These are phyloP conservation scores for Penicillium salamii DNA, from an alignment of 495 filamentous ascomycete genomes.

Conservation along the genomic window DNA sequence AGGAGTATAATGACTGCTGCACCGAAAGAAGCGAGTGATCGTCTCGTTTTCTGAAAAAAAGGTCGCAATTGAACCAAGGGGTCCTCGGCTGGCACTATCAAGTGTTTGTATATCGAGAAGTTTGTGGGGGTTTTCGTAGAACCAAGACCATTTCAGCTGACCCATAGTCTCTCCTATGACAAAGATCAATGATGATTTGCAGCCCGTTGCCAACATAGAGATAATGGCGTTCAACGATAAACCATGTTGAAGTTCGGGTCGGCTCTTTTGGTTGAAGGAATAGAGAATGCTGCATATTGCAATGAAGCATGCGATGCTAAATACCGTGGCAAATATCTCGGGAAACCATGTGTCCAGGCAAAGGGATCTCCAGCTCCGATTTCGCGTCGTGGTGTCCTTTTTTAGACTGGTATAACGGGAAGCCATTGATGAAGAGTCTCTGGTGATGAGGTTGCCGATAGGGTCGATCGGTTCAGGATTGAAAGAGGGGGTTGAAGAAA, in stretches of 20 bases:
- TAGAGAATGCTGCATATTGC: slow-evolving; percentile 9
- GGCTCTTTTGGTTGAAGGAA: slow-evolving; percentile 6
- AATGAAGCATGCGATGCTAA: no score
- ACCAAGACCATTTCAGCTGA: slow-evolving; percentile 40
- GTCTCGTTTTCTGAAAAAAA: slow-evolving; percentile 15
- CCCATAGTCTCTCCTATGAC: slow-evolving; percentile 26
- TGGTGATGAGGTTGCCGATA: no score
- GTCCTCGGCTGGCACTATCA: slow-evolving; percentile 39
- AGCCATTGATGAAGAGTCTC: no score
- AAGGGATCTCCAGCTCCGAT: no score
- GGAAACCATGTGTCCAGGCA: no score
- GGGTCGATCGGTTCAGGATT: no score
- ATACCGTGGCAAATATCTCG: no score
- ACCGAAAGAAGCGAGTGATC: slow-evolving; percentile 19
- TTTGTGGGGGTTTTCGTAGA: slow-evolving; percentile 11
- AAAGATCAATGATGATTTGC: slow-evolving; percentile 27
- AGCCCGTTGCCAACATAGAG: slow-evolving; percentile 29
- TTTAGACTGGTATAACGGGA: no score
- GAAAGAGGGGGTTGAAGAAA: no score
- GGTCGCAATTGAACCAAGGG: slow-evolving; percentile 32
- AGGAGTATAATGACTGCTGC: slow-evolving; percentile 22
- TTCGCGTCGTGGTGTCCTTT: no score
- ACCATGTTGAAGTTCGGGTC: slow-evolving; percentile 1
- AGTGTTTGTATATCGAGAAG: slow-evolving; percentile 28
- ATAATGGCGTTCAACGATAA: slow-evolving; percentile 33